Base-by-base conservation (phyloP, 2,329 filamentous ascomycete genomes). In the Oidium heveae region DNA sequence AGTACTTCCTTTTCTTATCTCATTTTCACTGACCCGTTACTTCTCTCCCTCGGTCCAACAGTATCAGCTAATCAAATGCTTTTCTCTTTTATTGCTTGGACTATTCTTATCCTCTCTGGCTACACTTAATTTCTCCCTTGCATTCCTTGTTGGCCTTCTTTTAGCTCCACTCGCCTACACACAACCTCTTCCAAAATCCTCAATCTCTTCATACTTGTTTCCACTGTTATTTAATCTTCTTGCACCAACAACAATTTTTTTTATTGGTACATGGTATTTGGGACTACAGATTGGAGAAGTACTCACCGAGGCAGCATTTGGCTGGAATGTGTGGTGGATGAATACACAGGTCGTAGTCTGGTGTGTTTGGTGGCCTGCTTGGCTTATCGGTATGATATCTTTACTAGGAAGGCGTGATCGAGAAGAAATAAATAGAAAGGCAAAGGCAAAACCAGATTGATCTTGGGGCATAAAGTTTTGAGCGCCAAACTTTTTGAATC, bases 351-450 rank as follows among this genome's bases (percentile, higher is more conserved):
- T 94, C 18, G 78, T 93, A 12, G 75, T 94, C n/a, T 94, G 87
- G 85, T 84, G 86, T 65, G 80, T 94, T 46, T 95, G 88, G 88
- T 91, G 86, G 83, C 88, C 88, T 0, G 86, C 86, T 8, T 95
- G 88, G 88, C 66, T 91, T 39, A 75, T 80, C 7, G 84, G 75
- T 1, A 70, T 71, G 56, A 66, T 79, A 6, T 69, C 75, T 24
- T 70, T 79, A 47, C 67, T 77, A 55, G 74, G 74, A 12, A 59
- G 52, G 22, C 64, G 63, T 10, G 57, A 55, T 43, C 20, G 8
- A 43, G 20, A 56, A 56, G 28, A 8, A 32, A 8, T 5, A 32
- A 32, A 32, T 32, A 8, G 28, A 32, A 32, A 1, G 28, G 28
- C 28, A 32, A 32, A 32, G 28, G 28, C 28, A 32, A 32, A 32